Evolutionary conservation across 1,284 basidiomycete genomes (phyloP).

Genomic region (Malassezia cuniculi): DNA sequence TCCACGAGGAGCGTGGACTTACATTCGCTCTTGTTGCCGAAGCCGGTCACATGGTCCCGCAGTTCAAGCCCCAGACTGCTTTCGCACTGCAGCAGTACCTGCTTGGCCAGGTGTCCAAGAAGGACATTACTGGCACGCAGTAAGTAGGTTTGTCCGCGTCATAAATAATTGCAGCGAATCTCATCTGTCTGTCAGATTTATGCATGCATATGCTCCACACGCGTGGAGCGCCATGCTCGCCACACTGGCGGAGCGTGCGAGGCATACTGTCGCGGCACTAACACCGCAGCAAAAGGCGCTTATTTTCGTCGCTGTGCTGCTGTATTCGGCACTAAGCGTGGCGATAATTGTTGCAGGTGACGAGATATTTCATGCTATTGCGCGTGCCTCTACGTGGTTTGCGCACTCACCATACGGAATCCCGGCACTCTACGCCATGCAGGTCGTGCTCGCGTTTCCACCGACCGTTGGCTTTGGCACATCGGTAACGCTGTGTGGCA

Average conservation of each 20-base stretch:
- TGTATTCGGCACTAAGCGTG: not conserved
- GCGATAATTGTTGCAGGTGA: constrained; percentile 17
- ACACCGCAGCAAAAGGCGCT: not conserved
- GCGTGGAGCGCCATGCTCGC: too few relatives aligned
- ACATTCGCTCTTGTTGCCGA: constrained; percentile 6
- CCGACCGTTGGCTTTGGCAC: constrained; percentile 37
- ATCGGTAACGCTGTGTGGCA: constrained; percentile 27
- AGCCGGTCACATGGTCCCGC: constrained; percentile 33
- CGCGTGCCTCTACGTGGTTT: constrained; percentile 19
- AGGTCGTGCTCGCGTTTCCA: constrained; percentile 24
- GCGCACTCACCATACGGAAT: constrained; percentile 15
- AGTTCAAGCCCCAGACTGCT: constrained; percentile 28
- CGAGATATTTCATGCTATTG: constrained; percentile 16
- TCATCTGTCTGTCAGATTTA: too few relatives aligned
- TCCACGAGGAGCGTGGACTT: constrained; percentile 7
- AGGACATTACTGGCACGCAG: too few relatives aligned
- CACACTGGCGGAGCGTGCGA: too few relatives aligned
- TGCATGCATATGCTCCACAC: too few relatives aligned
- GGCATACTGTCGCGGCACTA: too few relatives aligned
- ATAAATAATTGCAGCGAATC: too few relatives aligned
- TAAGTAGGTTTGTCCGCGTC: too few relatives aligned
- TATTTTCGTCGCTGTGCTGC: not conserved
- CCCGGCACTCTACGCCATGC: constrained; percentile 11
- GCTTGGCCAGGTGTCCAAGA: constrained; percentile 16
- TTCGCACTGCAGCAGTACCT: constrained; percentile 35